Evolutionary conservation across 75 land plant genomes (phyloP), one percentile per base, ranked within the genome.

Genomic region (Pinus tabuliformis): DNA sequence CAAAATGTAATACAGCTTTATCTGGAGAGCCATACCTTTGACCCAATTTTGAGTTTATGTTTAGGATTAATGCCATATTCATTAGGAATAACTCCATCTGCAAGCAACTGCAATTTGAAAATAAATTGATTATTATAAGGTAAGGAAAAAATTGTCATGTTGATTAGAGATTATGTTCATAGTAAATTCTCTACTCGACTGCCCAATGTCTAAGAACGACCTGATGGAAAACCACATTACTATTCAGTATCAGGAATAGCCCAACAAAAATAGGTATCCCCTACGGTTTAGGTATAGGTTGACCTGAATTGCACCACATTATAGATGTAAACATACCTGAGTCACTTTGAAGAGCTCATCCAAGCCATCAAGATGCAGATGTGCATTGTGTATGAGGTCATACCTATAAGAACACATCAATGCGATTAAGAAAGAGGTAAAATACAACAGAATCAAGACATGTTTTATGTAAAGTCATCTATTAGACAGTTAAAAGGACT

Each of bases 11-110:
- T 42, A 49, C 54, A 49, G 12, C 12, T 49, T 49, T 49, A 49
- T 49, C 9, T 49, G 45, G 74, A 37, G 58, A 42, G 37, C 7
- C 13, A 33, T 82, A 97, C 99, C 99, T 97, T 97, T 71, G 99
- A 93, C 16, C 99, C 99, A 82, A 97, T 97, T 85, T 91, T 95
- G 57, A 97, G 89, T 76, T 95, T 97, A 17, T 97, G 99, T 78
- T 87, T 86, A 66, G 99, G 94, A 83, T 97, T 95, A 37, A 97
- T 93, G 14, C 99, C 99, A 88, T 97, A 97, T 81, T 97, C 99
- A 83, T 93, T 95, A 17, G 99, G 99, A 57, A 97, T 97, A 56
- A 97, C 96, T 71, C 98, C 98, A 85, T 97, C 99, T 59, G 99
- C 99, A 78, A 97, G 92, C 64, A 81, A 81, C 99, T 97, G 93